A percentile compares a stretch with the other conserved stretches of the same genome.
Conservation (phyloP, 345 rosid species). For the Aethionema arabicum region DNA sequence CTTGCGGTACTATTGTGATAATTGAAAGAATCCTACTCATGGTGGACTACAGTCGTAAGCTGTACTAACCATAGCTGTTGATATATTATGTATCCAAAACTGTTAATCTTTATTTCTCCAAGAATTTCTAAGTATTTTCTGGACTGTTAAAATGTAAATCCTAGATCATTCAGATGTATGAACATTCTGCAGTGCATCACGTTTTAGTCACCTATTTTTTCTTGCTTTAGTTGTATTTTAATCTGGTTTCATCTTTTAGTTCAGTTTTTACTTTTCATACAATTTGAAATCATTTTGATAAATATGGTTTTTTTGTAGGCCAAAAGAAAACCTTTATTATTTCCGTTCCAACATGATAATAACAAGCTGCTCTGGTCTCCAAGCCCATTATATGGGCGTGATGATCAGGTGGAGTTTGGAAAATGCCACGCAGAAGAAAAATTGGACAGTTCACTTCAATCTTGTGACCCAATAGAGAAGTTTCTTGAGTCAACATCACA, state of each 20-base stretch:
- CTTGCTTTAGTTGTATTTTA: not conserved
- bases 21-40: too few species aligned
- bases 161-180: slow-evolving; percentile 3
- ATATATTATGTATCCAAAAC: not conserved
- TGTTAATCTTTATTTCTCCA: not conserved
- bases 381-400: slow-evolving; percentile 44
- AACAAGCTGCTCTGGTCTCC: slow-evolving; percentile 55
- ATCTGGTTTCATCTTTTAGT: not conserved
- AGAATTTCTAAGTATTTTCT: not conserved
- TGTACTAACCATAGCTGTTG: too few species aligned
- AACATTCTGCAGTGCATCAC: not conserved
- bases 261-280: not conserved
- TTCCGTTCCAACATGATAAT: slow-evolving; percentile 44
- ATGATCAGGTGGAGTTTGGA: slow-evolving; percentile 34
- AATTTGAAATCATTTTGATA: slow-evolving; percentile 8
- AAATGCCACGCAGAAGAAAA: slow-evolving; percentile 43
- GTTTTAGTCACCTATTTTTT: not conserved
- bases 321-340: slow-evolving; percentile 63
- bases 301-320: slow-evolving; percentile 50
- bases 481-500: slow-evolving; percentile 60
- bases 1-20: not conserved
- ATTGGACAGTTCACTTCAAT: slow-evolving; percentile 50
- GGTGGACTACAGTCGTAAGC: too few species aligned
- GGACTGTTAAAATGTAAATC: not conserved
- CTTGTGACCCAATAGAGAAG: slow-evolving; percentile 65